Conservation (phyloP, 208 protist species). For the Acanthamoeba castellanii region DNA sequence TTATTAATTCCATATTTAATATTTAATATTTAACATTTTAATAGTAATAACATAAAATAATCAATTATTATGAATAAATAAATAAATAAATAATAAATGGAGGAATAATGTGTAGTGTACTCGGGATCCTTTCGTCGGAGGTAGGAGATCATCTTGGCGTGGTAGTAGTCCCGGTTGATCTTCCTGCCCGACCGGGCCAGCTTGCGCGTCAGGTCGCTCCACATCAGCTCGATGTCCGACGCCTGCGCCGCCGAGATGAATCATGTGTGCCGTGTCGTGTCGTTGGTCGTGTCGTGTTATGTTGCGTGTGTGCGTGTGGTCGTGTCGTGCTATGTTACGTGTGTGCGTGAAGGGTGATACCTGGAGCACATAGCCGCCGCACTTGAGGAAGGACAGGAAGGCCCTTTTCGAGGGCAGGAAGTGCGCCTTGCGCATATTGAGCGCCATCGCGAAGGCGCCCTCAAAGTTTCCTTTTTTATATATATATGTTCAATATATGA, state of each 20-base stretch:
- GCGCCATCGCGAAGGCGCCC: neutral
- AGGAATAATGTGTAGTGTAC: neutral
- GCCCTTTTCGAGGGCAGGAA: slow-evolving; percentile 12
- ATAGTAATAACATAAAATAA: neutral
- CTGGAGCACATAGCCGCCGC: neutral
- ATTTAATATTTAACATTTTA: too few relatives aligned
- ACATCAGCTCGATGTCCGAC: neutral
- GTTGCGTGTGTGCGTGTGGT: too few relatives aligned
- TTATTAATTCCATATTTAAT: too few relatives aligned
- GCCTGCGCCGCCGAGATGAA: too few relatives aligned
- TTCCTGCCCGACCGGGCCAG: neutral
- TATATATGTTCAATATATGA: too few relatives aligned
- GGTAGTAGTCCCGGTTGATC: slow-evolving; percentile 16
- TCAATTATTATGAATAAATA: neutral
- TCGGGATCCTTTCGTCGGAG: slow-evolving; percentile 35
- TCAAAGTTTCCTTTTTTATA: neutral
- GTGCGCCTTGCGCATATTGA: neutral
- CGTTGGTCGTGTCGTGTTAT: too few relatives aligned
- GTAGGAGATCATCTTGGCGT: slow-evolving; percentile 5
- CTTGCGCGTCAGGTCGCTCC: neutral
- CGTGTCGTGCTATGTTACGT: neutral
- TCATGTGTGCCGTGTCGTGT: too few relatives aligned
- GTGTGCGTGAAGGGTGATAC: neutral
- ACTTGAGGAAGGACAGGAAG: slow-evolving; percentile 44
- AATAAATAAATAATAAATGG: too few relatives aligned